Evolutionary conservation across 441 rosid species (phyloP), one percentile per base, ranked within the genome.

Genomic region (Populus tomentosa): DNA sequence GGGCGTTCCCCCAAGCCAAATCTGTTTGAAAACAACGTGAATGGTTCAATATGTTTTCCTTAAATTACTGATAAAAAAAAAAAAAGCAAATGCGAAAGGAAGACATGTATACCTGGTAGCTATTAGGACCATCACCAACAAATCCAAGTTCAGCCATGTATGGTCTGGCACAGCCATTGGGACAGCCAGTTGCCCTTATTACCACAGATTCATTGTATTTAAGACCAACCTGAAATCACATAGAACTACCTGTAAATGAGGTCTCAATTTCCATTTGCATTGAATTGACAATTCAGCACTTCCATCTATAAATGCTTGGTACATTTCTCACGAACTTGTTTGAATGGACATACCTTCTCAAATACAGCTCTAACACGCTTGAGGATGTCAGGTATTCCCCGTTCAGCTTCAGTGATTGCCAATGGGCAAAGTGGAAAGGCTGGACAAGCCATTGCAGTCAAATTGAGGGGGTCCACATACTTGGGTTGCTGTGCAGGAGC

Each of bases 1-100:
- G 46, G 97, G 98, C 61, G 92, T 88, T 85, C 99, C 99, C 50
- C 99, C 99, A n/a, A 94, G 94, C 99, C 99, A 96, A 77, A 96
- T 88, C 99, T 95, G 87, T 80, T 81, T 77, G 7, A 70, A 72
- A 56, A 76, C 30, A 59, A 65, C 4, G 56, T 53, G 36, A 46
- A 33, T n/a, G 10, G 75, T 56, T n/a, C 26, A 10, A 36, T 20
- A 14, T 71, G 23, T 75, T 62, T 72, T 23, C 10, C 53, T 24
- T 42, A 14, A 10, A 18, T 56, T n/a, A 50, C 14, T 30, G 40
- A 62, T 64, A n/a, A n/a, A n/a, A n/a, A n/a, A 30, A 35, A 16
- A 26, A 35, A 69, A 10, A 26, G 28, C 24, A 73, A 46, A 67
- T 62, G 10, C 20, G 26, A 8, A 72, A 66, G 72, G 10, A 23